A percentile compares a stretch with the other conserved stretches of the same genome.
Conservation (phyloP, 2,329 filamentous ascomycete genomes). For the Didymella exigua region DNA sequence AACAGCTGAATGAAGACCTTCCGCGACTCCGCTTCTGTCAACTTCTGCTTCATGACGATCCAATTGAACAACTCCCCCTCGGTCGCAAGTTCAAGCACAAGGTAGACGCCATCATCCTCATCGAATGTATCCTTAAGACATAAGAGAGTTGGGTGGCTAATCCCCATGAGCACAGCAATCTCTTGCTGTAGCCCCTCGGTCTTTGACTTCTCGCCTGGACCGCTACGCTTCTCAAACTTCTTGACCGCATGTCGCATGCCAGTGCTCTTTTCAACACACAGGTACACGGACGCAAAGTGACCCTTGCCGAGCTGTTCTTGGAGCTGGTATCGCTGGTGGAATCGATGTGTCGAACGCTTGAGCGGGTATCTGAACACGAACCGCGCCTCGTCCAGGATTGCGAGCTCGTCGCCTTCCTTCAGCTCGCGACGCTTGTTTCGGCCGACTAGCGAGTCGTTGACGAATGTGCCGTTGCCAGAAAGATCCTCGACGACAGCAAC, state of each 20-base stretch:
- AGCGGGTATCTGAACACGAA: constrained; percentile 90
- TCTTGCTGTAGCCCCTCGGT: constrained; percentile 90
- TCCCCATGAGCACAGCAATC: constrained; percentile 95
- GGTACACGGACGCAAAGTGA: constrained; percentile 91
- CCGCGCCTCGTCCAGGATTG: constrained; percentile 80
- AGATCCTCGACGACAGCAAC: constrained; percentile 86
- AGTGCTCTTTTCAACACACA: constrained; percentile 83
- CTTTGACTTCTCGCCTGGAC: constrained; percentile 82
- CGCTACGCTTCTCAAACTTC: constrained; percentile 84
- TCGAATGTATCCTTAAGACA: constrained; percentile 96
- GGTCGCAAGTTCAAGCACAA: constrained; percentile 86
- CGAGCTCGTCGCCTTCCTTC: constrained; percentile 87
- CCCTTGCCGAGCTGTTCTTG: constrained; percentile 89
- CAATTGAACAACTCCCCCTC: constrained; percentile 96
- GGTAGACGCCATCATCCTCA: constrained; percentile 85
- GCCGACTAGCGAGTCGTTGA: constrained; percentile 89
- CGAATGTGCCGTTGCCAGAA: constrained; percentile 94
- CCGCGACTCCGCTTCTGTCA: constrained; percentile 81
- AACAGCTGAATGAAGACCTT: constrained; percentile 92
- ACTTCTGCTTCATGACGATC: constrained; percentile 88
- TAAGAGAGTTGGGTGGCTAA: constrained; percentile 90
- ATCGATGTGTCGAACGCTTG: constrained; percentile 66
- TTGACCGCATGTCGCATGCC: constrained; percentile 91
- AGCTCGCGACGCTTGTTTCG: constrained; percentile 90
- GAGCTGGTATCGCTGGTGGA: constrained; percentile 84